Evolutionary conservation across 1,284 basidiomycete genomes (phyloP), one percentile per base, ranked within the genome.

Genomic region (Boletellus sp.): DNA sequence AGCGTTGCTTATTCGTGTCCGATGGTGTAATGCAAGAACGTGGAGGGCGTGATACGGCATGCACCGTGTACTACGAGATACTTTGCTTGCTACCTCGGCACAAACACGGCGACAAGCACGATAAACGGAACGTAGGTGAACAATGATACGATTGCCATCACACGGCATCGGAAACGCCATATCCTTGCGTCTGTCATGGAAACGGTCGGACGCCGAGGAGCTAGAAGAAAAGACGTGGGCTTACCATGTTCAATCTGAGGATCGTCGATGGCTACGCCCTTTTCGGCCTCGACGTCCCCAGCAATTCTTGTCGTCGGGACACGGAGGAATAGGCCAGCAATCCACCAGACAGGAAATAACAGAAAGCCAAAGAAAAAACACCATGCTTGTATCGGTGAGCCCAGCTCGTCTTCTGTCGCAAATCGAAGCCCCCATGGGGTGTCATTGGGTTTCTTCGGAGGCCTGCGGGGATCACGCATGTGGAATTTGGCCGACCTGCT

Each of bases 61-160:
- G 55, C 40, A 38, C 26, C 48, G 47, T 45, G 38, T 54, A 44
- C 45, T 53, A 55, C 28, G 55, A 47, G 48, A 46, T 38, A 41
- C 41, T 26, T 45, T 52, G 56, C 44, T 47, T 53, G 60, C 56
- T 53, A 65, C 58, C 70, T 66, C 55, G 70, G 76, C 15, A 75
- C 82, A 64, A 85, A 86, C 58, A 89, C 72, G 59, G 82, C 82
- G 58, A 88, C 74, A 56, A 85, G 79, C 57, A 87, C 70, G 65
- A 89, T 82, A 68, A 89, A 88, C 15, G 86, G 86, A 55, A 88
- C 72, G 67, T 89, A 89, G n/a, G 86, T 87, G 65, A 89, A 61
- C 44, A 88, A 58, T 36, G 86, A 86, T 36, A 87, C 66, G 40
- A 65, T 72, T 26, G 80, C 73, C 83, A 88, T 83, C 56, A 88